Base-by-base conservation (phyloP, 75 land plant species). In the Picea sitchensis region DNA sequence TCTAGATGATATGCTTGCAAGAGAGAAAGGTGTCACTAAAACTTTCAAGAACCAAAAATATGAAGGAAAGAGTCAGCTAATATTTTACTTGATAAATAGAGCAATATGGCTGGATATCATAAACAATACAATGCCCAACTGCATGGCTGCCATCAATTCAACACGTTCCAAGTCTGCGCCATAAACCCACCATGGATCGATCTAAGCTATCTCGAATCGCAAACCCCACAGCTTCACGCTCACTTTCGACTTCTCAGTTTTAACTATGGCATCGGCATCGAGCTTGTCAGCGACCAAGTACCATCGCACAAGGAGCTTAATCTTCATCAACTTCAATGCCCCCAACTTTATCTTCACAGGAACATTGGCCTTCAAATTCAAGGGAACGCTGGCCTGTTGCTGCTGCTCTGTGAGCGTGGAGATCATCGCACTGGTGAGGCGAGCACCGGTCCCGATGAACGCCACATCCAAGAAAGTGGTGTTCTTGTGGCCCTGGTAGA, bases 301-400 rank as follows among this genome's bases (percentile, higher is more conserved):
- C 80, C 90, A 90, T 3, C 62, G 26, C 3, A 84, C 87, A 65
- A 54, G 76, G 71, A 82, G 34, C 51, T 56, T 80, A 36, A 90
- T 78, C 59, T 83, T 87, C 79, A 17, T 41, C 61, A 86, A 51
- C 87, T 90, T 90, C 77, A 87, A 15, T 36, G 5, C 64, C 20
- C 89, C 89, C 3, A 90, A 68, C 76, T 85, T 80, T 18, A 90
- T 78, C 54, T 76, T 68, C 61, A 87, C 92, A 3, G 89, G 89
- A 1, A 81, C 87, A 8, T 83, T 65, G 13, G 81, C 86, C 58
- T 76, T 82, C 38, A 89, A 80, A 63, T 69, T 61, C 78, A 89
- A 57, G 2, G 88, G 91, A 13, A 89, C 78, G 47, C 51, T 71
- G 51, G 86, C 88, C 59, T 81, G 83, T 64, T 89, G 86, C 76